Percentiles rank a stretch among this genome's conserved stretches.
Evolutionary conservation across 768 basidiomycete genomes (phyloP).

Genomic region (Strobilomyces dryophilus): DNA sequence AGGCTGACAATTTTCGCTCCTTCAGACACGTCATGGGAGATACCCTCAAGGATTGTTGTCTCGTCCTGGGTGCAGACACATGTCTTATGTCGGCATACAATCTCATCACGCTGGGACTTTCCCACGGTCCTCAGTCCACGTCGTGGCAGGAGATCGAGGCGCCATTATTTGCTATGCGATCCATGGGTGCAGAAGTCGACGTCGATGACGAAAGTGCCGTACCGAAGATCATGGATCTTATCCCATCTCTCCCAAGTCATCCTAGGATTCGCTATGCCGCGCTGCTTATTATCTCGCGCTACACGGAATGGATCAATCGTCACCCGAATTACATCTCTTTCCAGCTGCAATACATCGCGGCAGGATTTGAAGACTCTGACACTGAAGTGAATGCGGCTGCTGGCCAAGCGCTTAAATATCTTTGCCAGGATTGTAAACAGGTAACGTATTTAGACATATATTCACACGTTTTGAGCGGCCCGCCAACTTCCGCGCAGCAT

Average conservation of each 20-base stretch:
- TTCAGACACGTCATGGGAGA: conserved; percentile 99
- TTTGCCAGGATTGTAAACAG: conserved; percentile 94
- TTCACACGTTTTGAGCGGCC: background rate
- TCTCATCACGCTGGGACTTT: conserved; percentile 70
- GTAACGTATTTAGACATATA: conserved; percentile 35
- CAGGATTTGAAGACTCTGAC: conserved; percentile 82
- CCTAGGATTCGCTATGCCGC: conserved; percentile 94
- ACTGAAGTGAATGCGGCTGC: conserved; percentile 87
- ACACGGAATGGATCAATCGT: conserved; percentile 92
- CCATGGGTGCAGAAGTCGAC: conserved; percentile 96
- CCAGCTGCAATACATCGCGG: conserved; percentile 87
- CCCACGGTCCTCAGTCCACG: conserved; percentile 49
- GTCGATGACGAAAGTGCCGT: conserved; percentile 75
- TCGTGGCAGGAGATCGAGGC: conserved; percentile 98
- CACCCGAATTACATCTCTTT: conserved; percentile 84
- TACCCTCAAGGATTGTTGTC: conserved; percentile 97
- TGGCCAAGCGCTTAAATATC: conserved; percentile 91
- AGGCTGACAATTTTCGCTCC: conserved; percentile 88
- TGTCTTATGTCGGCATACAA: conserved; percentile 82
- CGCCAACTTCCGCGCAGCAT: conserved; percentile 48
- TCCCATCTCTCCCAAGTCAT: conserved; percentile 85
- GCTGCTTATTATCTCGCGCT: conserved; percentile 89
- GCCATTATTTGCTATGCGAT: conserved; percentile 94
- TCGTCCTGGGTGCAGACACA: conserved; percentile 81
- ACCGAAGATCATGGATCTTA: conserved; percentile 94